These are phyloP conservation scores for Eurotiales sp. DNA, from an alignment of 2,329 filamentous ascomycete genomes.

Conservation along the genomic window DNA sequence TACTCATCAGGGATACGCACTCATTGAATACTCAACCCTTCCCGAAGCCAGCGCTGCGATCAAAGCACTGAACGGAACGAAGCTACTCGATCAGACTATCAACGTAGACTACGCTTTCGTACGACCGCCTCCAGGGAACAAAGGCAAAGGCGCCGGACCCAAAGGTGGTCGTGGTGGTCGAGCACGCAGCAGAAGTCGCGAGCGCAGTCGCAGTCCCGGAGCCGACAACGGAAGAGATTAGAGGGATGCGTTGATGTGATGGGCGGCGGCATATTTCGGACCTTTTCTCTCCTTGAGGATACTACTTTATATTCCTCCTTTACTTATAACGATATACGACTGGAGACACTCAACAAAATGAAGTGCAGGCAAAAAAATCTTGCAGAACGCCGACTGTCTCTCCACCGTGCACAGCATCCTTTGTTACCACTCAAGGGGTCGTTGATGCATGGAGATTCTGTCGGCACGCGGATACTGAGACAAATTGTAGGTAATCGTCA, in stretches of 20 bases:
- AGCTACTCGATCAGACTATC: constrained; percentile 64
- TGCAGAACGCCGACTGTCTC: constrained; percentile 11
- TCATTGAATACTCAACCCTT: constrained; percentile 64
- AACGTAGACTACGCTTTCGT: constrained; percentile 65
- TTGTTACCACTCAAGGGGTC: neutral
- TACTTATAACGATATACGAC: neutral
- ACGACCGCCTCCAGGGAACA: constrained; percentile 51
- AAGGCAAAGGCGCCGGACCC: constrained; percentile 36
- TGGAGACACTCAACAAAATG: neutral
- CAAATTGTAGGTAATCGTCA: constrained; percentile 1
- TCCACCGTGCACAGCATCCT: neutral
- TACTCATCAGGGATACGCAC: constrained; percentile 57
- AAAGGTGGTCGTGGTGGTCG: constrained; percentile 42
- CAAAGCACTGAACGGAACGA: constrained; percentile 56
- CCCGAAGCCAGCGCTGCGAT: constrained; percentile 62
- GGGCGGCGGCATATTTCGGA: neutral
- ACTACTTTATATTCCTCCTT: neutral
- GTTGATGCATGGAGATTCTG: constrained; percentile 3
- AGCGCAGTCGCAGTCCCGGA: constrained; percentile 45
- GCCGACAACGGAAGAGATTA: constrained; percentile 20
- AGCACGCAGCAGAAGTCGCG: constrained; percentile 43
- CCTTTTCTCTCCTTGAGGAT: neutral
- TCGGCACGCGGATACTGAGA: constrained; percentile 11
- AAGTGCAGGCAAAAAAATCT: neutral
- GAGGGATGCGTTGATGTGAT: constrained; percentile 16